Evolutionary conservation across 768 basidiomycete genomes (phyloP).

Genomic region (Pleurotus cornucopiae): DNA sequence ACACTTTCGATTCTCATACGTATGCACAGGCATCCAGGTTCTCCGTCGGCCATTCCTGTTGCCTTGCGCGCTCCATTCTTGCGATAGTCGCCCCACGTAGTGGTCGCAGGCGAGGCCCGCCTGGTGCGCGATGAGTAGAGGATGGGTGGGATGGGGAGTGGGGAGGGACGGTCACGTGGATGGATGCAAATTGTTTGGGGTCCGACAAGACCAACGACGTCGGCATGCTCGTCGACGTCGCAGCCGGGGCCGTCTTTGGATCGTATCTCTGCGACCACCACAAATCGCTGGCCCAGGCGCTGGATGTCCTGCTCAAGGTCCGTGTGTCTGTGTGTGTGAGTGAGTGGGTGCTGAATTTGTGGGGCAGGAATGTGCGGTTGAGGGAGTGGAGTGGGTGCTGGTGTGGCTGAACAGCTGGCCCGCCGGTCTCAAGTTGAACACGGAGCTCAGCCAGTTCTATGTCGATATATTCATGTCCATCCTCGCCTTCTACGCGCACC

Average conservation of each 20-base stretch:
- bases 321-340: not conserved
- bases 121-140: no score
- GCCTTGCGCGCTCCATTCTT: no score
- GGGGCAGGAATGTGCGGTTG: conserved; percentile 36
- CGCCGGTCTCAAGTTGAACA: conserved; percentile 92
- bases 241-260: conserved; percentile 73
- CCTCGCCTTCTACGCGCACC: conserved; percentile 50
- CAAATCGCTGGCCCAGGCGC: conserved; percentile 35
- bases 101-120: no score
- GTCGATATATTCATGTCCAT: conserved; percentile 65
- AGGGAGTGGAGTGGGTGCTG: conserved; percentile 48
- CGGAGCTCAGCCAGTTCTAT: conserved; percentile 85
- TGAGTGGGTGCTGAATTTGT: not conserved
- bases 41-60: no score
- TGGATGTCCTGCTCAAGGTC: conserved; percentile 39
- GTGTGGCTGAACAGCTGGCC: conserved; percentile 95
- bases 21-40: no score
- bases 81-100: no score
- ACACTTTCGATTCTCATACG: no score
- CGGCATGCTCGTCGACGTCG: conserved; percentile 47
- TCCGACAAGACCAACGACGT: no score
- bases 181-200: no score
- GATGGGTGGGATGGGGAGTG: no score
- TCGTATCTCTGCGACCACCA: conserved; percentile 68
- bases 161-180: no score